Conservation (phyloP, 768 basidiomycete species). For the Russula vinacea region DNA sequence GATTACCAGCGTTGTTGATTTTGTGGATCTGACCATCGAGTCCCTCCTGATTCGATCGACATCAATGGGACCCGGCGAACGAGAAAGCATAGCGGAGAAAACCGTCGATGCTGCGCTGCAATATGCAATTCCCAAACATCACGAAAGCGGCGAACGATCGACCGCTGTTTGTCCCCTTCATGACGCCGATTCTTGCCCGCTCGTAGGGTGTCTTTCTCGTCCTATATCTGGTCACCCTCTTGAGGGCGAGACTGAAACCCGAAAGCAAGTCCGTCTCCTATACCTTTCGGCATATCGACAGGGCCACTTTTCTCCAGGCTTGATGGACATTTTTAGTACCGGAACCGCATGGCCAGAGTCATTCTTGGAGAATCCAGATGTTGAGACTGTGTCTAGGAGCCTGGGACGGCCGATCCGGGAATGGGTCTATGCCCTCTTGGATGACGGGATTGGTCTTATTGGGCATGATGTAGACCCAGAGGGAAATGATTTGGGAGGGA, state of each 20-base stretch:
- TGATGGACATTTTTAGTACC: slow-evolving; percentile 58
- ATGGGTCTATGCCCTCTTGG: slow-evolving; percentile 67
- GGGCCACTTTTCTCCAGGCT: slow-evolving; percentile 54
- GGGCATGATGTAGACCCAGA: slow-evolving; percentile 32
- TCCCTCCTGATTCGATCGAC: slow-evolving; percentile 52
- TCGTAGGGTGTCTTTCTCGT: slow-evolving; percentile 52
- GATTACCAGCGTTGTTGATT: slow-evolving; percentile 70
- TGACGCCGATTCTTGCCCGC: slow-evolving; percentile 50
- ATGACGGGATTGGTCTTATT: slow-evolving; percentile 63
- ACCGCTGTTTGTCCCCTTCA: slow-evolving; percentile 64
- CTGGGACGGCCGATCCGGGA: slow-evolving; percentile 60
- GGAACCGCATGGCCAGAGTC: slow-evolving; percentile 66
- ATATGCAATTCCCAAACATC: slow-evolving; percentile 67
- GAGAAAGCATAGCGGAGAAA: slow-evolving; percentile 60
- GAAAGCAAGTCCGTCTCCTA: slow-evolving; percentile 41
- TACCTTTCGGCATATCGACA: slow-evolving; percentile 64
- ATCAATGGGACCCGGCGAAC: slow-evolving; percentile 58
- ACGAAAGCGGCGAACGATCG: slow-evolving; percentile 42
- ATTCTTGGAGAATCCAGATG: slow-evolving; percentile 78
- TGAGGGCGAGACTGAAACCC: slow-evolving; percentile 13
- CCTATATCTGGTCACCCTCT: slow-evolving; percentile 31
- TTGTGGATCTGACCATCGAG: slow-evolving; percentile 66
- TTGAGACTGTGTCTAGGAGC: slow-evolving; percentile 60
- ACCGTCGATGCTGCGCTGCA: slow-evolving; percentile 73
- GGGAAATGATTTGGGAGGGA: slow-evolving; percentile 32